These are phyloP conservation scores for Kandelia obovata DNA, from an alignment of 345 rosid genomes.

Conservation along the genomic window DNA sequence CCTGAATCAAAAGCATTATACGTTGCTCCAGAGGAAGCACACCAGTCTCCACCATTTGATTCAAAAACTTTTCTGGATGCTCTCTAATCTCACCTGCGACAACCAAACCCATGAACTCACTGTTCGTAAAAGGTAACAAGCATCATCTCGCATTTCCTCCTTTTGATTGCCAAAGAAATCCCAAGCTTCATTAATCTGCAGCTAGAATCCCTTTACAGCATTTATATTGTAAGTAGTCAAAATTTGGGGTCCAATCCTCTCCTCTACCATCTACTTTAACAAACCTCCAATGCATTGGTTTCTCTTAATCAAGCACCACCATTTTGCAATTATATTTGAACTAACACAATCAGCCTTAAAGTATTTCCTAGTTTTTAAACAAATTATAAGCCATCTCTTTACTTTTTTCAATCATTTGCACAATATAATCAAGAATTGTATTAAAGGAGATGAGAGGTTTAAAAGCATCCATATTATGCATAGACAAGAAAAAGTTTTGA, in stretches of 20 bases:
- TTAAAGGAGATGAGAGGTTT: constrained; percentile 71
- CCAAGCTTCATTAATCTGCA: constrained; percentile 79
- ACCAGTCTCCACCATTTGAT: constrained; percentile 63
- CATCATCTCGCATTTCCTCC: constrained; percentile 70
- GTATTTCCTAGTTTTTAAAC: constrained; percentile 53
- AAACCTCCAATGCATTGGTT: constrained; percentile 68
- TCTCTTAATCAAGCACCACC: constrained; percentile 89
- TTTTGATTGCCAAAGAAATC: constrained; percentile 86
- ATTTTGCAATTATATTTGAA: constrained; percentile 73
- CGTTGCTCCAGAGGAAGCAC: constrained; percentile 81
- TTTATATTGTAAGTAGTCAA: constrained; percentile 61
- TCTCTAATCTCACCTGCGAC: constrained; percentile 60
- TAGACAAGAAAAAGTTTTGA: constrained; percentile 63
- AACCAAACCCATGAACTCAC: constrained; percentile 82
- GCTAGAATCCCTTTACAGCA: constrained; percentile 80
- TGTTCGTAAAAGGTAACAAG: constrained; percentile 72
- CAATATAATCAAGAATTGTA: constrained; percentile 71
- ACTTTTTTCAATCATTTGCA: constrained; percentile 70
- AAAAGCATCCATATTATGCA: constrained; percentile 81
- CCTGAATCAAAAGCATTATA: constrained; percentile 87
- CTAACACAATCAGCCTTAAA: constrained; percentile 69
- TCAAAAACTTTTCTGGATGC: constrained; percentile 62
- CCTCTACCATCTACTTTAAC: constrained; percentile 82
- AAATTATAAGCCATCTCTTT: constrained; percentile 69
- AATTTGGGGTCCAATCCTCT: constrained; percentile 61